These are phyloP conservation scores for Backusella australiensis DNA, from an alignment of 192 early-diverging fungal species.

Conservation along the genomic window DNA sequence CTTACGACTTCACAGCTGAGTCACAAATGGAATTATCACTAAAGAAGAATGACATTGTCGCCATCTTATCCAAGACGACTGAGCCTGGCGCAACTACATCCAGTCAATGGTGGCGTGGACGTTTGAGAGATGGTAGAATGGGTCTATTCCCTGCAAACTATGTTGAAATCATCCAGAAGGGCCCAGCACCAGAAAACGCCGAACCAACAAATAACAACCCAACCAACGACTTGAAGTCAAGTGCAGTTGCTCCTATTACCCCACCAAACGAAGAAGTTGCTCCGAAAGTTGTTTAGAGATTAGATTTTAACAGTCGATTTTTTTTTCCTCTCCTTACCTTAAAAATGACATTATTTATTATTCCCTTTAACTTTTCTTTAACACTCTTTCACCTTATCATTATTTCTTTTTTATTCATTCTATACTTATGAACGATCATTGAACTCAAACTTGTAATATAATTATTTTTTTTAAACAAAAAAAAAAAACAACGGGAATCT, in stretches of 20 bases:
- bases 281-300: not conserved
- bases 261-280: constrained; percentile 1
- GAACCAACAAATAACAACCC: not conserved
- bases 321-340: not conserved
- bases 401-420: not conserved
- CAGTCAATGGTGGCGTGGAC: constrained; percentile 91
- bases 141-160: constrained; percentile 93
- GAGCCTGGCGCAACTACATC: constrained; percentile 70
- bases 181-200: constrained; percentile 8
- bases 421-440: constrained; percentile 8
- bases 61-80: constrained; percentile 74
- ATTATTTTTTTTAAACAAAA: constrained; percentile 1
- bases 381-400: constrained; percentile 1
- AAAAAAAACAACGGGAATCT: not conserved
- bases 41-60: constrained; percentile 84
- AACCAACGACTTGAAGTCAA: not conserved
- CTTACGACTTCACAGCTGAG: constrained; percentile 81
- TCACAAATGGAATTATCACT: constrained; percentile 82
- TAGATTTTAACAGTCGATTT: not conserved
- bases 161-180: constrained; percentile 85
- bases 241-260: not conserved
- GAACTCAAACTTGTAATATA: constrained; percentile 7
- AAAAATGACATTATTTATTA: not conserved
- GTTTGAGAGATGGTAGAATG: constrained; percentile 74
- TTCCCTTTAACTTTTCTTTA: not conserved